Percentiles rank a stretch among this genome's conserved stretches.
Evolutionary conservation across 345 rosid species (phyloP).

Genomic region (Moricandia moricandioides): DNA sequence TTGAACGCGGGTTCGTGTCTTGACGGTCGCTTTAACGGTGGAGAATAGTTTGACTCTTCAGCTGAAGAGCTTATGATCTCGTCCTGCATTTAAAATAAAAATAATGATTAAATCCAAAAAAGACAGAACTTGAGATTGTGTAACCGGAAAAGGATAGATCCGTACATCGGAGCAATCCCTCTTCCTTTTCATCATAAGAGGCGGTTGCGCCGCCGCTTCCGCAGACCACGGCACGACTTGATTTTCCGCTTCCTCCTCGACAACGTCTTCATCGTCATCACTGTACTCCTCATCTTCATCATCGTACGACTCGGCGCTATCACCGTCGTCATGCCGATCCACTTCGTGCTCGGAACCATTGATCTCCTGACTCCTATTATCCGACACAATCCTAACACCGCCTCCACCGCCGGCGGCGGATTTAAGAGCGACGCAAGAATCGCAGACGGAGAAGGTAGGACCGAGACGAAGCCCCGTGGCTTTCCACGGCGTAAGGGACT

Average conservation of each 20-base stretch:
- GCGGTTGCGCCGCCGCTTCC: constrained; percentile 31
- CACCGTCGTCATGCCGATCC: background rate
- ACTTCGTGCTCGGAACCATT: background rate
- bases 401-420: background rate
- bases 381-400: background rate
- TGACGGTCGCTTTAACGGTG: constrained; percentile 24
- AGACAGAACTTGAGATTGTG: background rate
- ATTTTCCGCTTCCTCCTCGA: constrained; percentile 51
- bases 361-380: background rate
- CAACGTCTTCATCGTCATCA: constrained; percentile 33
- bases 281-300: constrained; percentile 31
- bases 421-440: constrained; percentile 44
- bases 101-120: background rate
- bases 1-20: constrained; percentile 33
- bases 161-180: constrained; percentile 62
- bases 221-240: constrained; percentile 54
- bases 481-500: constrained; percentile 71
- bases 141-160: background rate
- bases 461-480: constrained; percentile 59
- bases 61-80: constrained; percentile 52
- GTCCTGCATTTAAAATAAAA: constrained; percentile 41
- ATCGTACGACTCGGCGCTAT: constrained; percentile 30
- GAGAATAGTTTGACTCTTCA: constrained; percentile 33
- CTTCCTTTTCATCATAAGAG: constrained; percentile 51
- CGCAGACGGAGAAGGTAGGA: constrained; percentile 65